phyloP scores from a whole-genome alignment of 441 rosid genomes.

The Euphorbia schlechtendalii region DNA sequence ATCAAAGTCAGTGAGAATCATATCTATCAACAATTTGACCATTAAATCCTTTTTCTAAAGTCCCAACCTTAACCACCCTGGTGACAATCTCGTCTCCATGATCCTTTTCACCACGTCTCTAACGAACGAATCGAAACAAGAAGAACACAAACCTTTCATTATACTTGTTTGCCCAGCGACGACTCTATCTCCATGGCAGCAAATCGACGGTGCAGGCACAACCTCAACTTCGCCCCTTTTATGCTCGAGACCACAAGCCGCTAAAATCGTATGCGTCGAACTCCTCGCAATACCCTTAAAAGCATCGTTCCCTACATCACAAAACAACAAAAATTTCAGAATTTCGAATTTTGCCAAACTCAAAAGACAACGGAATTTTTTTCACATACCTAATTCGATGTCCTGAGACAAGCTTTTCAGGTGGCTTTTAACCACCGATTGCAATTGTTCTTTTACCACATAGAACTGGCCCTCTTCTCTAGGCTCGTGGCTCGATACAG shows the following conservation, averaged over 20 bases:
- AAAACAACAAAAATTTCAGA: background rate
- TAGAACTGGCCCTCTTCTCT: conserved; percentile 41
- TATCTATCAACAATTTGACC: conserved; percentile 35
- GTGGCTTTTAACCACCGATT: conserved; percentile 62
- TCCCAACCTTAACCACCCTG: conserved; percentile 77
- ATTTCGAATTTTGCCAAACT: background rate
- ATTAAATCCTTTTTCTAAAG: too few species aligned
- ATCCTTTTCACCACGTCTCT: conserved; percentile 77
- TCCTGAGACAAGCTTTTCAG: conserved; percentile 60
- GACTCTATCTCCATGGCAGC: conserved; percentile 50
- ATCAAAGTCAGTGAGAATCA: conserved; percentile 25
- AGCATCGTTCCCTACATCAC: conserved; percentile 51
- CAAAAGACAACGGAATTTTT: too few species aligned
- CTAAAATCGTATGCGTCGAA: conserved; percentile 72
- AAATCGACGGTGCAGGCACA: conserved; percentile 44
- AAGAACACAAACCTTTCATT: conserved; percentile 74
- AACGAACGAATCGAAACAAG: conserved; percentile 81
- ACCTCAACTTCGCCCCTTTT: conserved; percentile 53
- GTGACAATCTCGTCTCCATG: conserved; percentile 65
- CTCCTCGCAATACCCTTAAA: conserved; percentile 63
- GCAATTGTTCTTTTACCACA: conserved; percentile 58
- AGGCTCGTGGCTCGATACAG: conserved; percentile 32
- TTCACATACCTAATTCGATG: conserved; percentile 54
- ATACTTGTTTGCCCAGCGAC: conserved; percentile 52
- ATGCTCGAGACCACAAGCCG: conserved; percentile 84